Conservation (phyloP, 306 rosid species). For the Rubus parviflorus region DNA sequence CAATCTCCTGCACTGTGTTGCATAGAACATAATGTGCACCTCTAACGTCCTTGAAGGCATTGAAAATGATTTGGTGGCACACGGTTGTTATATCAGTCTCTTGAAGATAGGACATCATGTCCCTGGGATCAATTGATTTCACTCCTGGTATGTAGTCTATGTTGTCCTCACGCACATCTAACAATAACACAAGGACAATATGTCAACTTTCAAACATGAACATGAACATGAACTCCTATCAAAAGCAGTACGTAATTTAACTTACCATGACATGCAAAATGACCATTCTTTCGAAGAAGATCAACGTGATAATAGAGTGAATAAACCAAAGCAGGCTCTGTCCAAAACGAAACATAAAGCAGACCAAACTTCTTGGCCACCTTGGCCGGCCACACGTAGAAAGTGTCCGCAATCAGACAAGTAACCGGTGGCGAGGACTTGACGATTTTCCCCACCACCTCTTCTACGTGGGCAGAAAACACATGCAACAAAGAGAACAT, state of each 20-base stretch:
- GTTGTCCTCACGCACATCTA: slow-evolving; percentile 43
- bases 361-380: slow-evolving; percentile 46
- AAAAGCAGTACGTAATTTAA: background rate
- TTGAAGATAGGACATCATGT: slow-evolving; percentile 56
- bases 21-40: slow-evolving; percentile 49
- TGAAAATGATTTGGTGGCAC: slow-evolving; percentile 41
- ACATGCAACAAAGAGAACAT: slow-evolving; percentile 43
- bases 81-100: slow-evolving; percentile 33
- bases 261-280: slow-evolving; percentile 44
- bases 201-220: background rate
- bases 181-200: too few relatives aligned
- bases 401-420: slow-evolving; percentile 53
- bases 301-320: slow-evolving; percentile 49
- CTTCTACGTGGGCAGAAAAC: slow-evolving; percentile 43
- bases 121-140: slow-evolving; percentile 43
- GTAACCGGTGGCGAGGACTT: slow-evolving; percentile 23
- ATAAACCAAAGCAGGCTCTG: slow-evolving; percentile 58
- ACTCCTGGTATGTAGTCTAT: slow-evolving; percentile 67
- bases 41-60: slow-evolving; percentile 38
- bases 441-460: slow-evolving; percentile 33
- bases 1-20: slow-evolving; percentile 53
- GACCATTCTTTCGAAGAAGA: slow-evolving; percentile 45
- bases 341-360: slow-evolving; percentile 50
- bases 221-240: background rate
- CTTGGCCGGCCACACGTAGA: slow-evolving; percentile 54